Conservation (phyloP, 2,329 filamentous ascomycete species). For the Didymella lethalis region DNA sequence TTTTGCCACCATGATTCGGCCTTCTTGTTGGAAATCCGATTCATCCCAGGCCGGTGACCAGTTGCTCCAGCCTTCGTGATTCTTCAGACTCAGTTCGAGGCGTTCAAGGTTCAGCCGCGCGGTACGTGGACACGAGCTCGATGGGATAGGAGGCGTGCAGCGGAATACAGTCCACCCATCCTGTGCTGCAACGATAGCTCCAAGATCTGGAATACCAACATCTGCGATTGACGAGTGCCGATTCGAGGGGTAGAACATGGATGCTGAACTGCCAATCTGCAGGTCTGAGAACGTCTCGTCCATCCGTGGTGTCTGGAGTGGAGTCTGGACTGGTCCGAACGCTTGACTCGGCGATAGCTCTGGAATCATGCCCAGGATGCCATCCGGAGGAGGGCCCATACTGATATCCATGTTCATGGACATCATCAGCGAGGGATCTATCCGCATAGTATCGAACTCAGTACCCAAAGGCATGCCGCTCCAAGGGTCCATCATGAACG, state of each 20-base stretch:
- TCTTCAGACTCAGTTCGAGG: slow-evolving; percentile 60
- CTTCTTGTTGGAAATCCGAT: slow-evolving; percentile 56
- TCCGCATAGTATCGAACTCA: slow-evolving; percentile 55
- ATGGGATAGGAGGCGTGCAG: slow-evolving; percentile 59
- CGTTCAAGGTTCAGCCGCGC: slow-evolving; percentile 61
- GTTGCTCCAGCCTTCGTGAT: slow-evolving; percentile 60
- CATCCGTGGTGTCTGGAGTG: slow-evolving; percentile 57
- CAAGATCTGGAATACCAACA: slow-evolving; percentile 53
- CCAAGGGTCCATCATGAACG: slow-evolving; percentile 60
- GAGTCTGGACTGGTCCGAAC: slow-evolving; percentile 55
- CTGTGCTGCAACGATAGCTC: slow-evolving; percentile 59
- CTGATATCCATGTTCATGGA: slow-evolving; percentile 56
- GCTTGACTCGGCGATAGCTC: slow-evolving; percentile 51
- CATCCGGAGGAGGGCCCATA: slow-evolving; percentile 51
- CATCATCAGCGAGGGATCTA: slow-evolving; percentile 56
- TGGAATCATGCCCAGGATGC: slow-evolving; percentile 57
- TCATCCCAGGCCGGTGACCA: slow-evolving; percentile 62
- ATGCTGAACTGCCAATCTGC: slow-evolving; percentile 54
- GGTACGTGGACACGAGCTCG: slow-evolving; percentile 60
- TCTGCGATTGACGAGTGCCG: slow-evolving; percentile 53
- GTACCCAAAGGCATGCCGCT: slow-evolving; percentile 55
- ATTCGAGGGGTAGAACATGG: slow-evolving; percentile 52
- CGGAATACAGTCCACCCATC: slow-evolving; percentile 63
- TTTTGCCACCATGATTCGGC: slow-evolving; percentile 57
- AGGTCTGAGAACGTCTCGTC: slow-evolving; percentile 58